Evolutionary conservation across 2,329 filamentous ascomycete species (phyloP).

Genomic region (Anisogramma anomala): DNA sequence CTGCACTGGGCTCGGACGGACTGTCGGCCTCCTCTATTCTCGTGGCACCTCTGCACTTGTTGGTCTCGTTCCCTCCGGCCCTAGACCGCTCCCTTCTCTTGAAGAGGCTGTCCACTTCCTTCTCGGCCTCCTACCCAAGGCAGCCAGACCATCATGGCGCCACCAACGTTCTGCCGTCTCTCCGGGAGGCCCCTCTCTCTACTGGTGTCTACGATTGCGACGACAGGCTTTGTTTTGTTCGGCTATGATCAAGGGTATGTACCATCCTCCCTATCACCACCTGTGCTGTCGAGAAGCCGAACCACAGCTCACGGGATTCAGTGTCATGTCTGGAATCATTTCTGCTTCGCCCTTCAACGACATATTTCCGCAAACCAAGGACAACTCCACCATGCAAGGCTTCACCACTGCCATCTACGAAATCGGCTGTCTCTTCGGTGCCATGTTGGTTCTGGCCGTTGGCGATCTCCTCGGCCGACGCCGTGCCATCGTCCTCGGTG

Average conservation of each 20-base stretch:
- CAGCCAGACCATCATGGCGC: constrained; percentile 14
- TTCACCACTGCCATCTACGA: constrained; percentile 38
- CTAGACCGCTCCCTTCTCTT: background rate
- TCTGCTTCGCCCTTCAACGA: constrained; percentile 37
- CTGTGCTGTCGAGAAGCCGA: background rate
- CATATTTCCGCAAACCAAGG: constrained; percentile 32
- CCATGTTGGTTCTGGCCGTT: constrained; percentile 35
- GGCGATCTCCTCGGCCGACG: constrained; percentile 42
- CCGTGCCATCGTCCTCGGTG: constrained; percentile 46
- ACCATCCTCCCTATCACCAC: background rate
- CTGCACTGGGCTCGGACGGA: too few species aligned
- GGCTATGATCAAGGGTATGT: constrained; percentile 43
- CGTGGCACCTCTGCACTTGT: too few species aligned
- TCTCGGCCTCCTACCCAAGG: background rate
- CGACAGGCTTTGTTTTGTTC: constrained; percentile 51
- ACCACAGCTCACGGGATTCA: constrained; percentile 10
- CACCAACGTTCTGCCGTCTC: constrained; percentile 46
- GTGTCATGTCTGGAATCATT: constrained; percentile 44
- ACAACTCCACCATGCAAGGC: constrained; percentile 36
- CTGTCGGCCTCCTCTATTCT: too few species aligned
- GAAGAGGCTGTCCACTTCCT: background rate
- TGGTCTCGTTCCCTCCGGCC: too few species aligned
- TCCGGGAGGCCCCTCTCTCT: constrained; percentile 45
- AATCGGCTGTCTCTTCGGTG: constrained; percentile 33
- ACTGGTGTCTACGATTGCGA: constrained; percentile 50